Evolutionary conservation across 2,329 filamentous ascomycete genomes (phyloP).

Genomic region (Alternaria consortialis): DNA sequence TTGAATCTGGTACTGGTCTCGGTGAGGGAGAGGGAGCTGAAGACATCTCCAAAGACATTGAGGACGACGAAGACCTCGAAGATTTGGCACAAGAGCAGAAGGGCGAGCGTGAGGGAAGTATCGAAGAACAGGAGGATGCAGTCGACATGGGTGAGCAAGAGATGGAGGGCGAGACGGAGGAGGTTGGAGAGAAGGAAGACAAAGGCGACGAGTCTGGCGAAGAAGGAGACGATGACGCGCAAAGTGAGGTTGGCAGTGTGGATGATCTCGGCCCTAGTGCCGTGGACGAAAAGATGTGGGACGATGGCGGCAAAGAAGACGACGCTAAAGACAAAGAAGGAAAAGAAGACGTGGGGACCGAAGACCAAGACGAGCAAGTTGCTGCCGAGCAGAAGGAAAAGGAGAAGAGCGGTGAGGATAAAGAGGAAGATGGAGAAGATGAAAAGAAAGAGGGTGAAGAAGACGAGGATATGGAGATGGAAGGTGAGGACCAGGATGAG

Average conservation of each 20-base stretch:
- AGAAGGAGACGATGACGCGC: conserved; percentile 69
- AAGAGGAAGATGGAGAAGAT: conserved; percentile 68
- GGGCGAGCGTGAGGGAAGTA: conserved; percentile 66
- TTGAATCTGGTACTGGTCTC: conserved; percentile 91
- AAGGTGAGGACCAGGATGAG: conserved; percentile 68
- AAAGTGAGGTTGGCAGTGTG: conserved; percentile 89
- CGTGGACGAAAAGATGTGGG: conserved; percentile 99
- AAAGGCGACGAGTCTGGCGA: conserved; percentile 63
- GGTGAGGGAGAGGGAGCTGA: conserved; percentile 95
- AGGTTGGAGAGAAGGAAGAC: conserved; percentile 62
- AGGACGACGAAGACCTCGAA: conserved; percentile 89
- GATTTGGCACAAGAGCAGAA: conserved; percentile 89
- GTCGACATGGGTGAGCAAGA: conserved; percentile 95
- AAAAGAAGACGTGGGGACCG: conserved; percentile 63
- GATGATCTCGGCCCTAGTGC: conserved; percentile 89
- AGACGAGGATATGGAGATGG: conserved; percentile 60
- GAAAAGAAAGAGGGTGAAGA: conserved; percentile 68
- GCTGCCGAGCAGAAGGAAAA: conserved; percentile 59
- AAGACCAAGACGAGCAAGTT: conserved; percentile 57
- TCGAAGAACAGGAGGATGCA: conserved; percentile 83
- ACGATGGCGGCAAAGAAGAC: conserved; percentile 80
- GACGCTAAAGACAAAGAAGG: conserved; percentile 84
- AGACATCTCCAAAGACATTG: conserved; percentile 97
- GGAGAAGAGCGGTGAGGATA: conserved; percentile 64
- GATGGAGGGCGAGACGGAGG: conserved; percentile 83